These are phyloP conservation scores for Metarhizium brunneum DNA, from an alignment of 2,329 filamentous ascomycete species.

Conservation along the genomic window DNA sequence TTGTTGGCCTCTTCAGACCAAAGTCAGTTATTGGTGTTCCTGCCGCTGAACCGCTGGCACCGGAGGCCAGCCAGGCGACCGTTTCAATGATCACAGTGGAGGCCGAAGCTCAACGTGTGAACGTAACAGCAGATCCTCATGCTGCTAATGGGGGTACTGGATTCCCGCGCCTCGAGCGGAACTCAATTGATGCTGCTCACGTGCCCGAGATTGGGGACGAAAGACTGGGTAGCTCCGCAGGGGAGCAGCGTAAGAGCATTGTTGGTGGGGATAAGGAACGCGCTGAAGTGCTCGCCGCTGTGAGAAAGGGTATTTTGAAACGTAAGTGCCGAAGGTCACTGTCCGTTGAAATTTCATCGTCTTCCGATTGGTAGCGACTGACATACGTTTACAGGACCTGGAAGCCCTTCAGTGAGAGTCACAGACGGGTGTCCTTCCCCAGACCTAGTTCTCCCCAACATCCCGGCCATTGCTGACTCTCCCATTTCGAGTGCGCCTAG, in stretches of 20 bases:
- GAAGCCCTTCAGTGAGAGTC: slow-evolving; percentile 56
- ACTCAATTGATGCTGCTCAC: slow-evolving; percentile 61
- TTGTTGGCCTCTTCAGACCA: slow-evolving; percentile 89
- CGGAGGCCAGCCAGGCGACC: slow-evolving; percentile 65
- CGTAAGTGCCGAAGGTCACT: slow-evolving; percentile 38
- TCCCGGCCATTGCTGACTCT: slow-evolving; percentile 62
- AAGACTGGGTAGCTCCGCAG: slow-evolving; percentile 45
- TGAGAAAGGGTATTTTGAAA: slow-evolving; percentile 94
- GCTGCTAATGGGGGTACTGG: slow-evolving; percentile 63
- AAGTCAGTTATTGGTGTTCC: slow-evolving; percentile 82
- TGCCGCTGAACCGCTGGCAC: slow-evolving; percentile 55
- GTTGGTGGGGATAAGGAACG: slow-evolving; percentile 83
- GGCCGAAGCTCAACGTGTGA: slow-evolving; percentile 77
- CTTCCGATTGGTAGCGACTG: slow-evolving; percentile 6
- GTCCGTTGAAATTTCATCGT: not conserved
- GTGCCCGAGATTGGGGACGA: slow-evolving; percentile 36
- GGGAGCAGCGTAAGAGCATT: slow-evolving; percentile 73
- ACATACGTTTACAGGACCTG: slow-evolving; percentile 40
- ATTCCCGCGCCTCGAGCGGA: slow-evolving; percentile 76
- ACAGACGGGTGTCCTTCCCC: slow-evolving; percentile 39
- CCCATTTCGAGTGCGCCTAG: slow-evolving; percentile 79
- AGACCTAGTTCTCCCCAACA: slow-evolving; percentile 48
- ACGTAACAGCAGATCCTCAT: slow-evolving; percentile 62
- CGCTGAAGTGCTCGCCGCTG: slow-evolving; percentile 81
- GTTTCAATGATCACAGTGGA: slow-evolving; percentile 96